These are phyloP conservation scores for Bipolaris cookei DNA, from an alignment of 2,329 filamentous ascomycete genomes.

Conservation along the genomic window DNA sequence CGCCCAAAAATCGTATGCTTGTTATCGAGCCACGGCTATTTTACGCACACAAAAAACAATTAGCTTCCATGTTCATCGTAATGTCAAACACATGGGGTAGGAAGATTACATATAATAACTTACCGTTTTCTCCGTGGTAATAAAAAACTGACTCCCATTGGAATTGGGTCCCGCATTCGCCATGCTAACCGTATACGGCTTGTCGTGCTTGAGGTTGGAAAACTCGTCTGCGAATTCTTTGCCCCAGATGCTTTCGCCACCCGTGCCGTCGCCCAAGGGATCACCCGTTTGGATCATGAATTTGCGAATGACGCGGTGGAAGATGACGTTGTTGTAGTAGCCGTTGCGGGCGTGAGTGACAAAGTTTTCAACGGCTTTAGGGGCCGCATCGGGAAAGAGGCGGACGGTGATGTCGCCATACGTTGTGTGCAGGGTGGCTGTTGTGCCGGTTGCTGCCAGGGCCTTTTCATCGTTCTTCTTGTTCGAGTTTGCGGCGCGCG, in stretches of 20 bases:
- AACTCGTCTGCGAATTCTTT: slow-evolving; percentile 93
- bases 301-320: slow-evolving; percentile 95
- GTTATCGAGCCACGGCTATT: slow-evolving; percentile 84
- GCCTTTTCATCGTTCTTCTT: slow-evolving; percentile 61
- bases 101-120: slow-evolving; percentile 47
- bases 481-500: slow-evolving; percentile 64
- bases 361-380: slow-evolving; percentile 96
- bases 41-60: slow-evolving; percentile 16
- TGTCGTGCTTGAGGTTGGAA: slow-evolving; percentile 87
- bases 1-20: slow-evolving; percentile 97
- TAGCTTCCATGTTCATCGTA: slow-evolving; percentile 24
- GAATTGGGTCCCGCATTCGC: slow-evolving; percentile 95
- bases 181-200: slow-evolving; percentile 96
- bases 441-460: slow-evolving; percentile 73
- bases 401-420: slow-evolving; percentile 93
- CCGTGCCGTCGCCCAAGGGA: slow-evolving; percentile 85
- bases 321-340: slow-evolving; percentile 98
- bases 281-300: slow-evolving; percentile 98
- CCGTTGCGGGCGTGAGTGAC: slow-evolving; percentile 86
- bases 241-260: slow-evolving; percentile 93
- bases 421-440: slow-evolving; percentile 87
- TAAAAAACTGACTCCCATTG: slow-evolving; percentile 97
- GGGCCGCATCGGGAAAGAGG: slow-evolving; percentile 89
- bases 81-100: not conserved
- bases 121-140: slow-evolving; percentile 94